phyloP scores from a whole-genome alignment of 805 yeast species.

The Hanseniaspora nectarophila region DNA sequence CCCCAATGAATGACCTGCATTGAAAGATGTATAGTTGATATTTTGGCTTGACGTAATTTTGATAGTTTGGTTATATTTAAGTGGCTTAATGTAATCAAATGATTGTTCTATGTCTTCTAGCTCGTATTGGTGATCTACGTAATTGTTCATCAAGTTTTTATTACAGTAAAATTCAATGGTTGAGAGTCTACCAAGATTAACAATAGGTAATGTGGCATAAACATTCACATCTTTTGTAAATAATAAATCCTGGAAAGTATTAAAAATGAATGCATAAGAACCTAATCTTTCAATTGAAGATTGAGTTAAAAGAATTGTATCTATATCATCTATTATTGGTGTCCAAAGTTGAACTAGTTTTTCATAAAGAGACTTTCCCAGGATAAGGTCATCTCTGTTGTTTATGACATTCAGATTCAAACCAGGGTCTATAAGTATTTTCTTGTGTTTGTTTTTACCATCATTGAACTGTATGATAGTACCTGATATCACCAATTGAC shows the following conservation, averaged over 20 bases:
- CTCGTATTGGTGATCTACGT: conserved; percentile 45
- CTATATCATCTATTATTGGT: conserved; percentile 38
- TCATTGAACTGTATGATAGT: background rate
- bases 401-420: background rate
- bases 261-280: conserved; percentile 57
- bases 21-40: conserved; percentile 61
- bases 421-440: conserved; percentile 10
- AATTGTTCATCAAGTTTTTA: conserved; percentile 64
- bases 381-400: background rate
- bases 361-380: conserved; percentile 26
- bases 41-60: conserved; percentile 42
- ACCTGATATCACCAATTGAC: background rate
- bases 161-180: conserved; percentile 74
- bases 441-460: background rate
- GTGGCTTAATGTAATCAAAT: conserved; percentile 55
- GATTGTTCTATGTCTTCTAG: conserved; percentile 64
- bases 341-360: conserved; percentile 30
- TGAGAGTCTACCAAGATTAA: conserved; percentile 72
- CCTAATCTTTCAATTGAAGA: conserved; percentile 71
- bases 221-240: conserved; percentile 53
- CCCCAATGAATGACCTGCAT: conserved; percentile 88
- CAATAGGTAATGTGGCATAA: conserved; percentile 81
- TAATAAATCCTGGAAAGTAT: conserved; percentile 5
- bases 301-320: conserved; percentile 72
- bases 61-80: conserved; percentile 72